Evolutionary conservation across 352 stramenopile species (phyloP), one percentile per base, ranked within the genome.

Genomic region (Peronospora farinosa): DNA sequence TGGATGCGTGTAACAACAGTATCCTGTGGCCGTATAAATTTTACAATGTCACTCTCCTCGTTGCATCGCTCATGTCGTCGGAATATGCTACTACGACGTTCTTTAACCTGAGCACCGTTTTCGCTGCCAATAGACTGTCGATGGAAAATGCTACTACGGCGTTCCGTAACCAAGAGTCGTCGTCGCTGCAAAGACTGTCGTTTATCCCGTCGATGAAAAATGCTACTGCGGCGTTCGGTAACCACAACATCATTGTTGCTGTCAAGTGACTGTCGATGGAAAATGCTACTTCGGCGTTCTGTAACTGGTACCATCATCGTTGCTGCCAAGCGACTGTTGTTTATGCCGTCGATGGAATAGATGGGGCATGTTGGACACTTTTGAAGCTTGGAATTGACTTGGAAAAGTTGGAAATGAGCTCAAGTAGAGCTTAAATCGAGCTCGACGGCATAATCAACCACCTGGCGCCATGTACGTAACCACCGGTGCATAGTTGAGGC

Each of bases 21-120:
- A 47, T 79, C 69, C 7, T 57, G 37, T 12, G 69, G 69, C 1
- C 66, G 52, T 46, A 79, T 57, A 31, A 74, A 41, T 31, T 65
- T 53, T 7, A 79, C 64, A 33, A 64, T 12, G 31, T n/a, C 31
- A 16, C 13, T 11, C 3, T 58, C 43, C 5, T 67, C 49, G 32
- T 27, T 23, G 47, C 47, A 51, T 28, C 57, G 57, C 23, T 38
- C 12, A 25, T 38, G 45, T 3, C 60, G 57, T 19, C 42, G 46
- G 27, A 73, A 69, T 28, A 63, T 43, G 44, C 56, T 63, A 38
- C 51, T 66, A 23, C 52, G 61, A 2, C 56, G 61, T 40, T 69
- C 52, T 30, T 65, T 57, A 19, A 60, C 52, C 45, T 62, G 44
- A 28, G 47, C 41, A n/a, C 32, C 23, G 21, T 55, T 50, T 35